Percentiles rank a stretch among this genome's conserved stretches.
Evolutionary conservation across 2,329 filamentous ascomycete species (phyloP).

Genomic region (Nannizzia gypsea): DNA sequence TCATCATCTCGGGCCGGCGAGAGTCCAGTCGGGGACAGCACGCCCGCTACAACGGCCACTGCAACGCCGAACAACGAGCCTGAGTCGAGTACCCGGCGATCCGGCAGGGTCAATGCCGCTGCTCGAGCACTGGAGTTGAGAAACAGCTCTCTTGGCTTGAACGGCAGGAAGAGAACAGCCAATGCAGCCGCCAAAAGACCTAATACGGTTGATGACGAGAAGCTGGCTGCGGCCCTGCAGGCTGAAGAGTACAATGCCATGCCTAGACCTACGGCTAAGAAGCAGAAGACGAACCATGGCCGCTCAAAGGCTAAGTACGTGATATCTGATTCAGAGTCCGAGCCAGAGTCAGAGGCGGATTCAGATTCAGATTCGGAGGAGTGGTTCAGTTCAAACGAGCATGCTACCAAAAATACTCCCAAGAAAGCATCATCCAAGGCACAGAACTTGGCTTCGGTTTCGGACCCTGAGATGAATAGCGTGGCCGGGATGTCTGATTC

Average conservation of each 20-base stretch:
- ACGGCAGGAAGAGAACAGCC: slow-evolving; percentile 34
- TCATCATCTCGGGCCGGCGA: slow-evolving; percentile 23
- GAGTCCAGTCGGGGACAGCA: slow-evolving; percentile 43
- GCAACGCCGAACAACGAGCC: slow-evolving; percentile 42
- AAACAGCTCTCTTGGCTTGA: slow-evolving; percentile 41
- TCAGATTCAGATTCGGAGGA: background rate
- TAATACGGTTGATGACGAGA: slow-evolving; percentile 29
- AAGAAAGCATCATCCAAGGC: background rate
- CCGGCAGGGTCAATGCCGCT: slow-evolving; percentile 32
- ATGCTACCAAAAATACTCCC: background rate
- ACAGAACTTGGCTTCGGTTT: background rate
- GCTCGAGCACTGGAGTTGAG: slow-evolving; percentile 38
- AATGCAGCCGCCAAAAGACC: slow-evolving; percentile 15
- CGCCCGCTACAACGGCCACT: slow-evolving; percentile 49
- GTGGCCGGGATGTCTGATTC: background rate
- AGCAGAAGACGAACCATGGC: slow-evolving; percentile 21
- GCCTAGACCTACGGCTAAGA: slow-evolving; percentile 24
- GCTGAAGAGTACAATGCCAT: slow-evolving; percentile 39
- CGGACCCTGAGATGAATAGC: background rate
- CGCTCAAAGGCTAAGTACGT: slow-evolving; percentile 5
- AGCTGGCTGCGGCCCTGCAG: slow-evolving; percentile 47
- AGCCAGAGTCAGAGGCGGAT: background rate
- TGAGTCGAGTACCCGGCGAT: slow-evolving; percentile 12
- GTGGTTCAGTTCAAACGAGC: background rate
- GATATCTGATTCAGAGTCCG: background rate